Conservation (phyloP, 164 flowering plant species). For the Litsea cubeba region DNA sequence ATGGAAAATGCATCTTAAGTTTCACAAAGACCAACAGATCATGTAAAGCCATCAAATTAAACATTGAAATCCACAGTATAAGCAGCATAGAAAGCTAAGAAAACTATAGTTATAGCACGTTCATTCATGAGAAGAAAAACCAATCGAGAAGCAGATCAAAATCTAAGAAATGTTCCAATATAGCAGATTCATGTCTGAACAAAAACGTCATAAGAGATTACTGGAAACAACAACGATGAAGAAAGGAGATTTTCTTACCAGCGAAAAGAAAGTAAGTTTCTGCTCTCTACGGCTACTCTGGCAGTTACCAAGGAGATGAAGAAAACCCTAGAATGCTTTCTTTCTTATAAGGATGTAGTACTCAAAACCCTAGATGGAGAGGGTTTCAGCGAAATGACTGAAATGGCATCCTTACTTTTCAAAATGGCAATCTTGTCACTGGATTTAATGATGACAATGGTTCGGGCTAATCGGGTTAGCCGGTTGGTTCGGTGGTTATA, state of each 20-base stretch:
- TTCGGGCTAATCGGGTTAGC: neutral
- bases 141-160: neutral
- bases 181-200: slow-evolving; percentile 5
- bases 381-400: neutral
- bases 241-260: neutral
- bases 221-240: neutral
- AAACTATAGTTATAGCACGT: no score
- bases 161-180: neutral
- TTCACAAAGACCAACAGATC: no score
- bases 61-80: no score
- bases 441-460: neutral
- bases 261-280: neutral
- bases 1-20: no score
- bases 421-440: neutral
- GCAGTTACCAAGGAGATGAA: no score
- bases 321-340: neutral
- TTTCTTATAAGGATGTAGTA: neutral
- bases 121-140: no score
- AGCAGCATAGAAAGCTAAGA: no score
- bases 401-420: neutral
- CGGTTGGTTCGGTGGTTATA: no score
- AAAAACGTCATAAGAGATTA: no score
- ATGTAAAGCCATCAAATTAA: no score
- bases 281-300: neutral
- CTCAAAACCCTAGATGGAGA: neutral